Conservation (phyloP, 2,329 filamentous ascomycete genomes). For the Trichoderma simmonsii region DNA sequence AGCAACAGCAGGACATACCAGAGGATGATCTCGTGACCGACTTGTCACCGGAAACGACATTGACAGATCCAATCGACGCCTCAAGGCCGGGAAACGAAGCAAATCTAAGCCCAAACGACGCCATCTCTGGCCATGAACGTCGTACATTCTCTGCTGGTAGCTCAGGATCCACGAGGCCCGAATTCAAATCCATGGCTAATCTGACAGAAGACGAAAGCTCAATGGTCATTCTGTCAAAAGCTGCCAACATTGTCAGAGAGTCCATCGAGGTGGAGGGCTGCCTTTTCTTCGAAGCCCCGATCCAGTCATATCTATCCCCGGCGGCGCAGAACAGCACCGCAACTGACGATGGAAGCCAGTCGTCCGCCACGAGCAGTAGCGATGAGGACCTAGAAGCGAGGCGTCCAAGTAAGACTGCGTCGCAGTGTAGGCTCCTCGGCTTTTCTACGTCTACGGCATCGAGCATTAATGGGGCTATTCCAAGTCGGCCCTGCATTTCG, state of each 20-base stretch:
- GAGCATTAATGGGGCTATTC: conserved; percentile 31
- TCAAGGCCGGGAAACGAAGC: background rate
- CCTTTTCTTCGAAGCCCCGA: conserved; percentile 34
- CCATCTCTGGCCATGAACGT: background rate
- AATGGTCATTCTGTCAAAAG: conserved; percentile 38
- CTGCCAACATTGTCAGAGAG: conserved; percentile 42
- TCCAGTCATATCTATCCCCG: conserved; percentile 25
- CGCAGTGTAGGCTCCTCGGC: conserved; percentile 35
- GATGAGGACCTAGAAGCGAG: conserved; percentile 21
- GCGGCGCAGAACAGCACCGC: background rate
- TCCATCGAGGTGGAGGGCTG: conserved; percentile 41
- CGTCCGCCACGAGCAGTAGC: conserved; percentile 24
- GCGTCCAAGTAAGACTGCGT: conserved; percentile 2
- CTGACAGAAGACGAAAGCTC: conserved; percentile 11
- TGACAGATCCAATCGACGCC: background rate
- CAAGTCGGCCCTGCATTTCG: conserved; percentile 19
- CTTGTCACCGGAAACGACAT: background rate
- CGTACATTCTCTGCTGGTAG: background rate
- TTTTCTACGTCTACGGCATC: conserved; percentile 36
- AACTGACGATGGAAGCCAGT: conserved; percentile 20
- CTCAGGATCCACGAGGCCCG: background rate
- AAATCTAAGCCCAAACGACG: background rate
- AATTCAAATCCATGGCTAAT: background rate
- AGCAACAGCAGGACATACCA: background rate
- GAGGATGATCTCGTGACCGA: background rate